Conservation (phyloP, 2,329 filamentous ascomycete species). For the Penicillium olsonii region DNA sequence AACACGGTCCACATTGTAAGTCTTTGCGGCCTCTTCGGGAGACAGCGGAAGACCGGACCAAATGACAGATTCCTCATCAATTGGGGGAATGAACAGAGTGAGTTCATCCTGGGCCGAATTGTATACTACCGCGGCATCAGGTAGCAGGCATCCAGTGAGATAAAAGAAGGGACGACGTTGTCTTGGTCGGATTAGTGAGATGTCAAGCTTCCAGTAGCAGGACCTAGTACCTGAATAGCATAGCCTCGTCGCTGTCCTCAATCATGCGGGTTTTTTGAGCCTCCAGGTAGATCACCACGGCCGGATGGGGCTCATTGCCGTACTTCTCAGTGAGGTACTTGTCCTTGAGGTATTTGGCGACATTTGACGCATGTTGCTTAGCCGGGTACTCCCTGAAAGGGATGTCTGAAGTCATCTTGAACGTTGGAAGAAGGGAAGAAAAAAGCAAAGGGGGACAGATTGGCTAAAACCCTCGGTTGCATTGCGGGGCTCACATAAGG, state of each 20-base stretch:
- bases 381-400: constrained; percentile 70
- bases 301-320: constrained; percentile 54
- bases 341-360: constrained; percentile 74
- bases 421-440: constrained; percentile 1
- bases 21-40: constrained; percentile 69
- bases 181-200: constrained; percentile 45
- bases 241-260: constrained; percentile 85
- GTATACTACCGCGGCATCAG: constrained; percentile 80
- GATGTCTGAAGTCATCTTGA: constrained; percentile 39
- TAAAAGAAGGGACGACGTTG: constrained; percentile 96
- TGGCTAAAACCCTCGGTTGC: constrained; percentile 11
- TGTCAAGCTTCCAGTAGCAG: background rate
- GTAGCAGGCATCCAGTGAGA: constrained; percentile 78
- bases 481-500: constrained; percentile 21
- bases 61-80: constrained; percentile 83
- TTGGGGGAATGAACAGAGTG: constrained; percentile 86
- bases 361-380: constrained; percentile 80
- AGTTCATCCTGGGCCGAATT: constrained; percentile 72
- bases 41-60: constrained; percentile 89
- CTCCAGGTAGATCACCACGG: constrained; percentile 84
- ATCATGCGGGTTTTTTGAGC: constrained; percentile 76
- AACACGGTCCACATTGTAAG: constrained; percentile 82
- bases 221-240: constrained; percentile 70
- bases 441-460: background rate
- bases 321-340: background rate